Percentiles rank a stretch among this genome's conserved stretches.
These are phyloP conservation scores for Conoideocrella luteorostrata DNA, from an alignment of 2,329 filamentous ascomycete genomes.

Conservation along the genomic window DNA sequence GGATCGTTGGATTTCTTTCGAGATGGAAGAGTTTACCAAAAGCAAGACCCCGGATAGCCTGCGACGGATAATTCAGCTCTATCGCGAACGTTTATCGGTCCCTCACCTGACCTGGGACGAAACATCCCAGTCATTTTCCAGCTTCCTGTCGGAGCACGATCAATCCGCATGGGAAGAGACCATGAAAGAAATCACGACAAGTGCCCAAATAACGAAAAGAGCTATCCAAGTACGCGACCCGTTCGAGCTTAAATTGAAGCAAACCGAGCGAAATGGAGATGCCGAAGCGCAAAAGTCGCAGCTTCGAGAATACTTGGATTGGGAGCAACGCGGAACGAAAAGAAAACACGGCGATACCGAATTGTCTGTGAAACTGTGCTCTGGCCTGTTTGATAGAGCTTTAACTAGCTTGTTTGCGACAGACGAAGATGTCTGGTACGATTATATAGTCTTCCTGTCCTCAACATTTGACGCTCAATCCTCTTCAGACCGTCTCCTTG, in stretches of 20 bases:
- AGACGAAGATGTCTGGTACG: constrained; percentile 73
- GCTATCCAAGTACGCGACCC: constrained; percentile 56
- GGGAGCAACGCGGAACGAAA: constrained; percentile 64
- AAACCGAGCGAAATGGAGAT: constrained; percentile 51
- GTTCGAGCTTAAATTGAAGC: constrained; percentile 60
- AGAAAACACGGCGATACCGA: constrained; percentile 39
- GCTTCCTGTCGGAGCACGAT: constrained; percentile 66
- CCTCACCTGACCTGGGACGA: constrained; percentile 71
- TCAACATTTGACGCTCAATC: constrained; percentile 32
- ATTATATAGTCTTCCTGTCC: constrained; percentile 71
- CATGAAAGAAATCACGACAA: constrained; percentile 62
- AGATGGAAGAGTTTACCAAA: constrained; percentile 60
- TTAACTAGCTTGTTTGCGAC: constrained; percentile 63
- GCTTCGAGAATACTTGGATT: constrained; percentile 70
- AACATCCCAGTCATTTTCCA: constrained; percentile 68
- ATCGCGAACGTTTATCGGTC: constrained; percentile 61
- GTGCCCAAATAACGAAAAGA: constrained; percentile 58
- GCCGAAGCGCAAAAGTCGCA: constrained; percentile 43
- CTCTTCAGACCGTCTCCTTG: constrained; percentile 45
- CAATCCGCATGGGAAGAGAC: constrained; percentile 64
- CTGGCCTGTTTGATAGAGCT: constrained; percentile 72
- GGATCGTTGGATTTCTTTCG: constrained; percentile 69
- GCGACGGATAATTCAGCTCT: constrained; percentile 61
- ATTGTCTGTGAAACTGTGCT: constrained; percentile 44
- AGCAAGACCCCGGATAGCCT: constrained; percentile 50